These are phyloP conservation scores for Neofusicoccum cordaticola DNA, from an alignment of 2,329 filamentous ascomycete species.

Conservation along the genomic window DNA sequence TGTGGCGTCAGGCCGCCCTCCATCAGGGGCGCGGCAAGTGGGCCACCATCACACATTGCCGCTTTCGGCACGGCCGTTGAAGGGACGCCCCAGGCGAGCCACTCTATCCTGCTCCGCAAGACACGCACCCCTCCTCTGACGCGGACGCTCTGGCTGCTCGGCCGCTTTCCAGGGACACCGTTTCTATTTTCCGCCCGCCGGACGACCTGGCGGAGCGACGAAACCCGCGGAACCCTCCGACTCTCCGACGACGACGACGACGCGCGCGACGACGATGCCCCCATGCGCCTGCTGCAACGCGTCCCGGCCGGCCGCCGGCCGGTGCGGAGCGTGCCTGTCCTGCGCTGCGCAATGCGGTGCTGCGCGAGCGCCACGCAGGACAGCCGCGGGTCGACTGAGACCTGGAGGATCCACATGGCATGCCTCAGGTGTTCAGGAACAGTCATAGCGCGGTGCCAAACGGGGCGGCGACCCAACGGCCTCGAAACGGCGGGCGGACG, in stretches of 20 bases:
- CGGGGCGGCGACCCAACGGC: no score
- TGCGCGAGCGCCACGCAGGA: neutral
- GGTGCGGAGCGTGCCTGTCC: neutral
- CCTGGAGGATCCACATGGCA: neutral
- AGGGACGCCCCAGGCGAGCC: neutral
- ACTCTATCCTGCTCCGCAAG: neutral
- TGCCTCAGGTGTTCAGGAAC: neutral
- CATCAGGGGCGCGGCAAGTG: neutral
- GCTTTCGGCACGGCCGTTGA: neutral
- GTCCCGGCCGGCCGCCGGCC: neutral
- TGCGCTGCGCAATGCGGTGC: no score
- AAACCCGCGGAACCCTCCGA: no score
- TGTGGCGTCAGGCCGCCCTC: slow-evolving; percentile 10
- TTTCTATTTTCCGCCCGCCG: neutral
- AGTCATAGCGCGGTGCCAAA: neutral
- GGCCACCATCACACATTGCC: slow-evolving; percentile 2
- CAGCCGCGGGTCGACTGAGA: neutral
- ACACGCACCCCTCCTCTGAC: neutral
- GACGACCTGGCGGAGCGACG: no score
- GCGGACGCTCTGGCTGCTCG: neutral
- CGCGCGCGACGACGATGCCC: neutral
- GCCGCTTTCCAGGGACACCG: neutral
- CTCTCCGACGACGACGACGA: neutral
- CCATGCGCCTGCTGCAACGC: neutral
- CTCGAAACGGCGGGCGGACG: neutral